Evolutionary conservation across 1,284 basidiomycete genomes (phyloP).

Genomic region (Boletellus deceptivus): DNA sequence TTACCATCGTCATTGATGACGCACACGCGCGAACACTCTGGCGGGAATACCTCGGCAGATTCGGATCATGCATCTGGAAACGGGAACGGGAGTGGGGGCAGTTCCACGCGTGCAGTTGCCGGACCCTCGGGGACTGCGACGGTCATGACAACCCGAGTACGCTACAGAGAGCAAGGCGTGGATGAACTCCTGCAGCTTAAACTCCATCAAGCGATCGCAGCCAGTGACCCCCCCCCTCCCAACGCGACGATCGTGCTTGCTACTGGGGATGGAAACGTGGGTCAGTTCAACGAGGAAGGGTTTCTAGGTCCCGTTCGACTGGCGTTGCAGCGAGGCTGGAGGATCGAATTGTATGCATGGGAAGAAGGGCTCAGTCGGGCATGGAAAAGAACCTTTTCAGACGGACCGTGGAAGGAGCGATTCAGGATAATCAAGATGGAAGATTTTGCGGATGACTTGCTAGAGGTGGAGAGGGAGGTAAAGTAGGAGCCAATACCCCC

Average conservation of each 20-base stretch:
- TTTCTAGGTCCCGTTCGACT: slow-evolving; percentile 81
- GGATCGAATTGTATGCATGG: slow-evolving; percentile 85
- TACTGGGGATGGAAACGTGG: slow-evolving; percentile 86
- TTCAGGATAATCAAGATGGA: slow-evolving; percentile 61
- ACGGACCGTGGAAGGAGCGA: slow-evolving; percentile 39
- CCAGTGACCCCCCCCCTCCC: slow-evolving; percentile 56
- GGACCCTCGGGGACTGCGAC: slow-evolving; percentile 7
- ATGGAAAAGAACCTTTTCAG: slow-evolving; percentile 68
- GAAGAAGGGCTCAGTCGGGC: slow-evolving; percentile 72
- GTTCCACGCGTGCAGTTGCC: slow-evolving; percentile 8
- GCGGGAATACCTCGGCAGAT: slow-evolving; percentile 32
- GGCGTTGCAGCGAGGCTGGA: slow-evolving; percentile 83
- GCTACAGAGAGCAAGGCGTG: slow-evolving; percentile 81
- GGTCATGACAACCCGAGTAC: slow-evolving; percentile 33
- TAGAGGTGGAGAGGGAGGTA: slow-evolving; percentile 38
- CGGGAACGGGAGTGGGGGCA: not conserved
- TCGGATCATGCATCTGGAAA: slow-evolving; percentile 17
- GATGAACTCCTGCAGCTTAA: slow-evolving; percentile 87
- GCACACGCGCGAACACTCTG: slow-evolving; percentile 29
- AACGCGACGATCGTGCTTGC: slow-evolving; percentile 81
- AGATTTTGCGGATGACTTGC: slow-evolving; percentile 55
- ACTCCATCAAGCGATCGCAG: slow-evolving; percentile 77
- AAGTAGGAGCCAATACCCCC: slow-evolving; percentile 6
- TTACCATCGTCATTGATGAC: slow-evolving; percentile 12
- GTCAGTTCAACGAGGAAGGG: slow-evolving; percentile 85